A percentile compares a stretch with the other conserved stretches of the same genome.
These are phyloP conservation scores for Fusarium sp. DNA, from an alignment of 2,329 filamentous ascomycete genomes.

Conservation along the genomic window DNA sequence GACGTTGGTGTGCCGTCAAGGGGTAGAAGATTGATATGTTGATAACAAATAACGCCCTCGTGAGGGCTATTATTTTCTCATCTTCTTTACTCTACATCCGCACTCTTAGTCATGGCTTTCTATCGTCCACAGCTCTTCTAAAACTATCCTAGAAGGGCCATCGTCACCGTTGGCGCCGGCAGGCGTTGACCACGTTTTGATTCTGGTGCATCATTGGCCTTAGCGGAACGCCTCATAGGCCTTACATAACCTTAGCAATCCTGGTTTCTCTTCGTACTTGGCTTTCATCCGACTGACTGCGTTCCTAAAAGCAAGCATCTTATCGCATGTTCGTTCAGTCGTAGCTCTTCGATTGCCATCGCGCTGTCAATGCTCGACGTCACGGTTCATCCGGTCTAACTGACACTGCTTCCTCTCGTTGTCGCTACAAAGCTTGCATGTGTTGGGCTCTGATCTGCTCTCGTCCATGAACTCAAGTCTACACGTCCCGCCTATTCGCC, in stretches of 20 bases:
- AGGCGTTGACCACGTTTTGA: too few species aligned
- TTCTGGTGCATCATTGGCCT: not conserved
- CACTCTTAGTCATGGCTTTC: too few species aligned
- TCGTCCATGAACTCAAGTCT: slow-evolving; percentile 90
- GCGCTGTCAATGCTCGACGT: slow-evolving; percentile 80
- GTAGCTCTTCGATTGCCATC: slow-evolving; percentile 81
- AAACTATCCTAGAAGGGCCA: too few species aligned
- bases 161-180: too few species aligned
- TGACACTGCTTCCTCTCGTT: slow-evolving; percentile 87
- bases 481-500: slow-evolving; percentile 95
- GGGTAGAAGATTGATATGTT: too few species aligned
- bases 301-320: slow-evolving; percentile 73
- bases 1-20: too few species aligned
- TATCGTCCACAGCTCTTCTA: not conserved
- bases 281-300: slow-evolving; percentile 65
- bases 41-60: too few species aligned
- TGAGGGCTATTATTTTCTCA: too few species aligned
- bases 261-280: too few species aligned
- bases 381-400: slow-evolving; percentile 77
- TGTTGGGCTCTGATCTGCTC: slow-evolving; percentile 71
- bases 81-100: too few species aligned
- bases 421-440: slow-evolving; percentile 89
- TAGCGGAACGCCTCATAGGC: too few species aligned
- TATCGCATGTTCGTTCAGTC: slow-evolving; percentile 76
- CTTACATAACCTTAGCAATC: too few species aligned